Evolutionary conservation across 495 filamentous ascomycete species (phyloP).

Genomic region (Aspergillus haitiensis): DNA sequence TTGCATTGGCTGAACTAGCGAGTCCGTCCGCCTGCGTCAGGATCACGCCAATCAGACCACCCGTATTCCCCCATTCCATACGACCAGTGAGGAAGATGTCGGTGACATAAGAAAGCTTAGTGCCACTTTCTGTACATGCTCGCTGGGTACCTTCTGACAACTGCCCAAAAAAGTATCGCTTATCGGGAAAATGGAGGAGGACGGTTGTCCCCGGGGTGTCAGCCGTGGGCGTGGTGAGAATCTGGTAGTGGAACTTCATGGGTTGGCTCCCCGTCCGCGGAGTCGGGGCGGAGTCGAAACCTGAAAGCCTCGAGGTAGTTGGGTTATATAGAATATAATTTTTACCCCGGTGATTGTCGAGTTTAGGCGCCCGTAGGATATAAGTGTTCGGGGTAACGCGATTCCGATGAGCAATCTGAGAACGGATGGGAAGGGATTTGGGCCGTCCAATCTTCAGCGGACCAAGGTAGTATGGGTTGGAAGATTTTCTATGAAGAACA

Average conservation of each 20-base stretch:
- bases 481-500: neutral
- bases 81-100: conserved; percentile 80
- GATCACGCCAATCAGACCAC: conserved; percentile 81
- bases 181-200: conserved; percentile 71
- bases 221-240: conserved; percentile 81
- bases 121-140: conserved; percentile 63
- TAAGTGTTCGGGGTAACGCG: conserved; percentile 4
- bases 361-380: conserved; percentile 13
- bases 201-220: conserved; percentile 83
- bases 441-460: neutral
- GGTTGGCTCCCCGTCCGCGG: conserved; percentile 17
- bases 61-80: conserved; percentile 70
- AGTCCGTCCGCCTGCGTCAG: conserved; percentile 73
- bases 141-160: conserved; percentile 83
- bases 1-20: conserved; percentile 31
- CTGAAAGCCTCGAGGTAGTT: neutral
- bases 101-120: conserved; percentile 57
- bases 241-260: conserved; percentile 71
- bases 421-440: neutral
- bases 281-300: conserved; percentile 10
- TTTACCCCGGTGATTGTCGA: neutral
- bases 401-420: neutral
- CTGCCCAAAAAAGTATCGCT: conserved; percentile 86
- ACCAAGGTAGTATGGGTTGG: neutral
- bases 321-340: conserved; percentile 35